phyloP scores from a whole-genome alignment of 139 green algal genomes.

The Coelastrella sp. region DNA sequence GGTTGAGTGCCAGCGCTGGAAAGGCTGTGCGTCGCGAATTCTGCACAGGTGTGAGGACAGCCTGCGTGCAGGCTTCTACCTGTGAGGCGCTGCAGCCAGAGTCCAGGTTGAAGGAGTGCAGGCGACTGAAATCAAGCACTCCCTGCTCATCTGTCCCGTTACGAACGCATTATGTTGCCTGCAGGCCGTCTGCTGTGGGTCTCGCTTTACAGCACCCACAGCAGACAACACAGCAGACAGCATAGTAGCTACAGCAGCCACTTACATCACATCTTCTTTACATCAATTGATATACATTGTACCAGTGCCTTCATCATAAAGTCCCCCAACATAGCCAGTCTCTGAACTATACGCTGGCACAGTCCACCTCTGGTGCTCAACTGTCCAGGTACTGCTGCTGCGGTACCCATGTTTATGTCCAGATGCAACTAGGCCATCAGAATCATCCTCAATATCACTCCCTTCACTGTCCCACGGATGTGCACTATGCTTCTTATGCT shows the following conservation, averaged over 20 bases:
- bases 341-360: slow-evolving; percentile 25
- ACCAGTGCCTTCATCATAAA: slow-evolving; percentile 15
- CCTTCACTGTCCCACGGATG: neutral
- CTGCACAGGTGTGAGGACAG: too few relatives aligned
- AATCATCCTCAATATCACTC: neutral
- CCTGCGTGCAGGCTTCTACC: too few relatives aligned
- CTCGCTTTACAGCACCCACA: too few relatives aligned
- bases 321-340: slow-evolving; percentile 5
- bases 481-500: too few relatives aligned
- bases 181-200: too few relatives aligned
- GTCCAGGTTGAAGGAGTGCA: too few relatives aligned
- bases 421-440: neutral
- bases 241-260: neutral
- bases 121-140: too few relatives aligned
- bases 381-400: neutral
- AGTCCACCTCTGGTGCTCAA: neutral
- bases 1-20: too few relatives aligned
- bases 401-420: neutral
- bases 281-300: slow-evolving; percentile 32
- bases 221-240: neutral
- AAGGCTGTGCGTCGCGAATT: too few relatives aligned
- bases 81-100: too few relatives aligned
- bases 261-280: neutral
- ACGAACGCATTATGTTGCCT: too few relatives aligned
- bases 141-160: too few relatives aligned